Evolutionary conservation across 139 green algal species (phyloP), one percentile per base, ranked within the genome.

Genomic region (Chlamydomonas eustigma): DNA sequence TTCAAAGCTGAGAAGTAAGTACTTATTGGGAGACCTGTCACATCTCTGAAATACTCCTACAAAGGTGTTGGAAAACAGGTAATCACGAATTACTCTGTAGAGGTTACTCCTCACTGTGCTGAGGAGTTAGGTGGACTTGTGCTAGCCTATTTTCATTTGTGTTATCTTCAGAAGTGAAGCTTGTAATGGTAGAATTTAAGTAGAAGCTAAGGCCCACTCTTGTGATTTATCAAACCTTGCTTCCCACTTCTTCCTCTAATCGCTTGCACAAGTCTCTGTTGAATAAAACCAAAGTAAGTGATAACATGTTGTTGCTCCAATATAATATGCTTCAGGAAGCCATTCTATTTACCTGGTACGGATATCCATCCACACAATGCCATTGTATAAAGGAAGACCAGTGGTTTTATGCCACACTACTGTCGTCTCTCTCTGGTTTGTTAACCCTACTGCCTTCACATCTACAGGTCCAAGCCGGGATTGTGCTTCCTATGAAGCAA

Each of bases 1-100:
- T 99, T 99, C 78, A 95, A 89, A 2, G 91, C 92, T 4, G 85
- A 93, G 78, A 99, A 99, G 89, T 99, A 99, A 34, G 94, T 95
- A 51, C 79, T 93, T 37, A 98, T 87, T 34, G 96, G 96, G 30
- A 99, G 84, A 3, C 96, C 96, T 1, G 92, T 98, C 2, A 89
- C 69, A 0, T 71, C 5, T 30, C 92, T 74, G 79, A 97, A 95
- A 32, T 80, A 68, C 12, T 68, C 52, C 52, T 68, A 28, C 22
- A 28, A 6, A 68, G 52, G 58, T 8, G 58, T 5, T 28, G 44
- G 44, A 22, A 22, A n/a, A n/a, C n/a, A n/a, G n/a, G n/a, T n/a
- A n/a, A n/a, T n/a, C n/a, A n/a, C n/a, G n/a, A n/a, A n/a, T n/a
- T 22, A 58, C 44, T 22, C 12, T 69, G 25, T 18, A 69, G 12